These are phyloP conservation scores for Xanthoparmelia taractica DNA, from an alignment of 495 filamentous ascomycete species.

Conservation along the genomic window DNA sequence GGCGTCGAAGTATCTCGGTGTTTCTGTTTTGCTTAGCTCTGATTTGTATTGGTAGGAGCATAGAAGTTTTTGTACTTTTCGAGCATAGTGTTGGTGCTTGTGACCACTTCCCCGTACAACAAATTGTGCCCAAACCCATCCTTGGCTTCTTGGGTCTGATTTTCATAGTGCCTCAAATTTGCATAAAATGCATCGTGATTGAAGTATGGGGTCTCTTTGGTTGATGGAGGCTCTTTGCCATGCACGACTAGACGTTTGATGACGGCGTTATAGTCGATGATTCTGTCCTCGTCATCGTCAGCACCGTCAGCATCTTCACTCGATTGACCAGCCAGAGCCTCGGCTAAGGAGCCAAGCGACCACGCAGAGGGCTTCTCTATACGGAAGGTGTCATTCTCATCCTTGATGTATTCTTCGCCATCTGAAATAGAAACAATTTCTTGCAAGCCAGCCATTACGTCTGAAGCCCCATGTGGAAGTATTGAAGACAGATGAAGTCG, in stretches of 20 bases:
- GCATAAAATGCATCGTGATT: constrained; percentile 74
- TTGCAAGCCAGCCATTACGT: constrained; percentile 58
- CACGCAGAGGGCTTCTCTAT: constrained; percentile 58
- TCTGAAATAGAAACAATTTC: constrained; percentile 62
- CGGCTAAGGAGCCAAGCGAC: constrained; percentile 49
- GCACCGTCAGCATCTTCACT: constrained; percentile 30
- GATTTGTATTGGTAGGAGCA: background rate
- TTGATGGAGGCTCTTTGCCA: constrained; percentile 57
- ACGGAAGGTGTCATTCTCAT: constrained; percentile 78
- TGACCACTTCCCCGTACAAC: constrained; percentile 87
- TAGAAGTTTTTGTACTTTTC: constrained; percentile 59
- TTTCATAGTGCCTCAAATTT: constrained; percentile 60
- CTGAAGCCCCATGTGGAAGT: constrained; percentile 52
- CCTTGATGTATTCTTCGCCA: constrained; percentile 67
- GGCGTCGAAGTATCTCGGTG: constrained; percentile 59
- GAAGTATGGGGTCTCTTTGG: constrained; percentile 78
- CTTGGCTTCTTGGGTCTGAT: constrained; percentile 44
- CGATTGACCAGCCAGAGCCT: constrained; percentile 36
- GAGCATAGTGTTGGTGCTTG: constrained; percentile 89
- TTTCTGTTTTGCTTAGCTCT: constrained; percentile 50
- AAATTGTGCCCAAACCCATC: constrained; percentile 66
- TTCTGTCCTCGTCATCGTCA: constrained; percentile 42
- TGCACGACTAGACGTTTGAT: constrained; percentile 67
- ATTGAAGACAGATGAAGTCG: constrained; percentile 74
- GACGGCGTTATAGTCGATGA: constrained; percentile 66